Conservation (phyloP, 441 rosid species). For the Erysimum cheiri region DNA sequence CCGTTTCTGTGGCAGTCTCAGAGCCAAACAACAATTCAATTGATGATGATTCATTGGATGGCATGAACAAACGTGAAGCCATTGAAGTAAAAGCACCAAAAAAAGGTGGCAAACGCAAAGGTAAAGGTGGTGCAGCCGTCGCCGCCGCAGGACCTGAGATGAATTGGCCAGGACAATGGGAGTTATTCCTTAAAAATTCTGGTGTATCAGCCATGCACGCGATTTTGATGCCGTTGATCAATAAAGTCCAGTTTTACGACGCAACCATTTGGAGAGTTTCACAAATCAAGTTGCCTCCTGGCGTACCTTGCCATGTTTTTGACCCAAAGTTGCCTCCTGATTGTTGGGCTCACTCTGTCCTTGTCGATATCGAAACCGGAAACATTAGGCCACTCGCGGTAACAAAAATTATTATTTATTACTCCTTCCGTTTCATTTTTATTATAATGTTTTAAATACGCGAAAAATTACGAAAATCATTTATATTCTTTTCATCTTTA, state of each 20-base stretch:
- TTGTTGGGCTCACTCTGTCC: conserved; percentile 69
- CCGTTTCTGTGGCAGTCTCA: conserved; percentile 9
- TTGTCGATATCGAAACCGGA: conserved; percentile 54
- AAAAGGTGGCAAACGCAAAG: neutral
- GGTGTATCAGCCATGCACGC: conserved; percentile 89
- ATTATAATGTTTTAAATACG: neutral
- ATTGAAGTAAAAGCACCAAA: conserved; percentile 3
- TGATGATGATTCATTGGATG: neutral
- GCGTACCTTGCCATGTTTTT: conserved; percentile 49
- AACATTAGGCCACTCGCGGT: conserved; percentile 50
- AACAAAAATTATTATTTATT: neutral
- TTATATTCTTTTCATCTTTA: too few relatives aligned
- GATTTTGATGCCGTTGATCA: conserved; percentile 60
- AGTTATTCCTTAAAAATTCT: conserved; percentile 52
- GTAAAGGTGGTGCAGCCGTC: neutral
- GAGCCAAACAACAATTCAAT: neutral
- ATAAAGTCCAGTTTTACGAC: conserved; percentile 70
- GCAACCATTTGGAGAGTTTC: conserved; percentile 75
- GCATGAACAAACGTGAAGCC: conserved; percentile 16
- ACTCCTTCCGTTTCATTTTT: neutral
- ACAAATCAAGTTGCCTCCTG: conserved; percentile 44
- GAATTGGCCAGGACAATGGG: conserved; percentile 59
- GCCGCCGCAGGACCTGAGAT: conserved; percentile 9
- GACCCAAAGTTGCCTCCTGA: conserved; percentile 40
- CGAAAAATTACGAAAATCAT: neutral